Evolutionary conservation across 805 yeast genomes (phyloP), one percentile per base, ranked within the genome.

Genomic region (Tanozyma kutaoensis): DNA sequence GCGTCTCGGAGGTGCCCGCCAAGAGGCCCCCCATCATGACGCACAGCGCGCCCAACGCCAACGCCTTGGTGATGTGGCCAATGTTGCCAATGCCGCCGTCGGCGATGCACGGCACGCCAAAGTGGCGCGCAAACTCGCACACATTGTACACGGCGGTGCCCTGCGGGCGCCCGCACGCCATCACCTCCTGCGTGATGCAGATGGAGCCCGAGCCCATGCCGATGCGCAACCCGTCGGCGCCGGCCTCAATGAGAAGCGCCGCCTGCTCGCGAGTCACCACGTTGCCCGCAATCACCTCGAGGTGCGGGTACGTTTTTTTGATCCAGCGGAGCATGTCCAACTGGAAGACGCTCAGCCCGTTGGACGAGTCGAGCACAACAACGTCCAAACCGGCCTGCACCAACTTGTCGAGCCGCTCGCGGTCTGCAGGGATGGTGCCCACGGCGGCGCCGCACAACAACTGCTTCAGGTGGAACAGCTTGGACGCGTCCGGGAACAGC

Each of bases 81-180:
- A 91, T 85, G 70, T 91, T 91, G 58, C 85, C 88, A 48, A 91
- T 76, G 74, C 98, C 98, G 70, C 98, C 98, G 55, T 91, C 98
- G 41, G 98, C 98, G 45, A 91, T 85, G 62, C 95, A 81, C 53
- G 98, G 97, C 40, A 91, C 94, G 54, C 98, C 98, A 52, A 88
- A 91, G 55, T 75, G 71, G 60, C 76, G 77, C 40, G 97, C 93
- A 52, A 91, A 86, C 65, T 88, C 86, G 38, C 91, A 69, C 30
- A 91, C 98, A 41, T 74, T 77, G 69, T 72, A 86, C 29, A 91
- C 97, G 35, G 98, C 98, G 40, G 97, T 85, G 63, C 97, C 98
- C 68, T 91, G 98, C 35, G 98, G 98, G 71, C 98, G 85, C 63
- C 98, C 98, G 64, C 95, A 93, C 28, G 98, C 98, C 98, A 91